Evolutionary conservation across 2,329 filamentous ascomycete species (phyloP).

Genomic region (Westerdykella aurantiaca): DNA sequence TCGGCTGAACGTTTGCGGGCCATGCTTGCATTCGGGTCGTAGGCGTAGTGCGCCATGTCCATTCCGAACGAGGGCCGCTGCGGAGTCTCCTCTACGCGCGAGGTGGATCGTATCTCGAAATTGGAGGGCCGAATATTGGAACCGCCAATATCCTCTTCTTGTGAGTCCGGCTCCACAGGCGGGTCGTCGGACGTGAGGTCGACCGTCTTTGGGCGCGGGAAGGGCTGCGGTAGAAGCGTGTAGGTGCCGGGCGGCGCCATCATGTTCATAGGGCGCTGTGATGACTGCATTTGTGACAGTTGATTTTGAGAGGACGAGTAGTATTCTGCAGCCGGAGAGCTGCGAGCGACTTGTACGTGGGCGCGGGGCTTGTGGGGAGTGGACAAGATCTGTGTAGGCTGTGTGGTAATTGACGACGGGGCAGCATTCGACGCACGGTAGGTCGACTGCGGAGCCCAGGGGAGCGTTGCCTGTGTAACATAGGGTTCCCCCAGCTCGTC

Average conservation of each 20-base stretch:
- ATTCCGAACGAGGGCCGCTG: conserved; percentile 21
- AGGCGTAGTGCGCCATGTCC: conserved; percentile 22
- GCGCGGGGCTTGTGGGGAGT: conserved; percentile 34
- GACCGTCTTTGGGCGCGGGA: conserved; percentile 37
- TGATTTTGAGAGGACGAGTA: conserved; percentile 43
- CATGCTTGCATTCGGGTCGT: conserved; percentile 9
- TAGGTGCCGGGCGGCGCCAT: conserved; percentile 73
- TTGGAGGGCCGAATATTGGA: conserved; percentile 58
- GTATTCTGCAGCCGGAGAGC: conserved; percentile 59
- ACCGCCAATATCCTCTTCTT: conserved; percentile 44
- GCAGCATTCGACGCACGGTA: conserved; percentile 18
- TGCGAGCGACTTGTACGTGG: conserved; percentile 77
- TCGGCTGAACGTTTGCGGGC: conserved; percentile 25
- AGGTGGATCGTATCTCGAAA: conserved; percentile 37
- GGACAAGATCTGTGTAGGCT: conserved; percentile 56
- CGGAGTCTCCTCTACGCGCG: conserved; percentile 31
- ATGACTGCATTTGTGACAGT: conserved; percentile 22
- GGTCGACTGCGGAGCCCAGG: conserved; percentile 11
- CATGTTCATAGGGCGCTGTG: conserved; percentile 43
- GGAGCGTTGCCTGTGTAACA: conserved; percentile 38
- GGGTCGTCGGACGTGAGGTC: conserved; percentile 43
- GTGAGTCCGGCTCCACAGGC: conserved; percentile 45
- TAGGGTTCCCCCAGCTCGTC: conserved; percentile 48
- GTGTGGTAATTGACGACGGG: conserved; percentile 38
- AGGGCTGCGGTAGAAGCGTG: conserved; percentile 48